phyloP scores from a whole-genome alignment of 805 yeast genomes.

The Kluyveromyces starmeri region DNA sequence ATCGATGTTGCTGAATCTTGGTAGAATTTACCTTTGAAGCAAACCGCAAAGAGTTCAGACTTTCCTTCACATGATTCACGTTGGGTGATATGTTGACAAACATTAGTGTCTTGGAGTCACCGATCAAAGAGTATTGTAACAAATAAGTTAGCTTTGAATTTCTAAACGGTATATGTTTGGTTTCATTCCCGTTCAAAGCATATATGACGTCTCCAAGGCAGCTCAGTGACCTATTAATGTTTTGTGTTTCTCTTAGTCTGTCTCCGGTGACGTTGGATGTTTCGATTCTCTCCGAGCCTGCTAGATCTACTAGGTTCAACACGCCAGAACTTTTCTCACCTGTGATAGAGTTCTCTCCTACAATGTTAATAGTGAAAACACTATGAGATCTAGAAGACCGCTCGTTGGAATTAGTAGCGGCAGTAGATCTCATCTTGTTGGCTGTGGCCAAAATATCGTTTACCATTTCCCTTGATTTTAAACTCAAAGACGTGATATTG shows the following conservation, averaged over 20 bases:
- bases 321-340: slow-evolving; percentile 46
- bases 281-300: slow-evolving; percentile 84
- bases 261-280: slow-evolving; percentile 74
- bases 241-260: slow-evolving; percentile 75
- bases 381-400: slow-evolving; percentile 90
- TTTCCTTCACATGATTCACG: slow-evolving; percentile 55
- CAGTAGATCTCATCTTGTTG: slow-evolving; percentile 57
- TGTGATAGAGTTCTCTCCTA: slow-evolving; percentile 44
- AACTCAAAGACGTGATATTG: slow-evolving; percentile 42
- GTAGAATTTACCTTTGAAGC: slow-evolving; percentile 76
- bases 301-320: slow-evolving; percentile 78
- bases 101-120: slow-evolving; percentile 85
- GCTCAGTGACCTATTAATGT: slow-evolving; percentile 82
- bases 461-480: slow-evolving; percentile 44
- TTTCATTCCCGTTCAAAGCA: slow-evolving; percentile 62
- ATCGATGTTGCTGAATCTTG: slow-evolving; percentile 10
- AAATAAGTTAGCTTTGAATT: slow-evolving; percentile 89
- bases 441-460: slow-evolving; percentile 45
- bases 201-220: slow-evolving; percentile 84
- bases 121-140: slow-evolving; percentile 74
- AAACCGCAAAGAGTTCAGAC: slow-evolving; percentile 77
- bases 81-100: slow-evolving; percentile 81
- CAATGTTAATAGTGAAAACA: slow-evolving; percentile 56
- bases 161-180: slow-evolving; percentile 78
- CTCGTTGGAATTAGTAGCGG: slow-evolving; percentile 72